These are phyloP conservation scores for sweet orange (Citrus sinensis) DNA, from an alignment of 345 rosid species.

Conservation along the genomic window DNA sequence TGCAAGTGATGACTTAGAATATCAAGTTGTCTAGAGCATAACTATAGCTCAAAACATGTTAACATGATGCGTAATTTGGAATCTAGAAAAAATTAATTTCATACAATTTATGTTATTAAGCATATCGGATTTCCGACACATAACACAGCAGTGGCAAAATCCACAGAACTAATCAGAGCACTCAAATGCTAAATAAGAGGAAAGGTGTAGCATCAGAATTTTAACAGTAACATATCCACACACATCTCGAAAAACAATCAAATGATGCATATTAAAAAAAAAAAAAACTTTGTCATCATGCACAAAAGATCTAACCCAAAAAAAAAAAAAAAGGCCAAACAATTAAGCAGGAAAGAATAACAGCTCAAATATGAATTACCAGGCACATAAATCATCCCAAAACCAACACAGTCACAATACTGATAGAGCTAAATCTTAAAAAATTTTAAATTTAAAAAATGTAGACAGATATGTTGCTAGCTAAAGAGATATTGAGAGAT, in stretches of 20 bases:
- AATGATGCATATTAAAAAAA: background rate
- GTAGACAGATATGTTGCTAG: too few relatives aligned
- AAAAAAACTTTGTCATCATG: background rate
- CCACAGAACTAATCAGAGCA: too few relatives aligned
- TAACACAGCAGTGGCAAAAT: background rate
- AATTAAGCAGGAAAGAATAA: background rate
- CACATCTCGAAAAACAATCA: background rate
- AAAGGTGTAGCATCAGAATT: background rate
- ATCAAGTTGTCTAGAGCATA: too few relatives aligned
- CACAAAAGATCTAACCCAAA: background rate
- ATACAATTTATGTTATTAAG: too few relatives aligned
- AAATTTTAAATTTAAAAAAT: background rate
- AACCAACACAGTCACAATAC: background rate
- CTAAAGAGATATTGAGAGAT: background rate
- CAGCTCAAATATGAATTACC: background rate
- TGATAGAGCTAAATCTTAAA: background rate
- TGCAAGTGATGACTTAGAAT: too few relatives aligned
- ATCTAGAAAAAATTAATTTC: too few relatives aligned
- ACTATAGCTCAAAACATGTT: too few relatives aligned
- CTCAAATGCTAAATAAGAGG: background rate
- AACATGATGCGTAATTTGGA: too few relatives aligned
- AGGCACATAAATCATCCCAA: background rate
- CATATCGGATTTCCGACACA: too few relatives aligned
- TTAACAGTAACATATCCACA: background rate
- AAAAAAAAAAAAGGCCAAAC: too few relatives aligned